These are phyloP conservation scores for Eucalyptus erythrocorys DNA, from an alignment of 345 rosid species.

Conservation along the genomic window DNA sequence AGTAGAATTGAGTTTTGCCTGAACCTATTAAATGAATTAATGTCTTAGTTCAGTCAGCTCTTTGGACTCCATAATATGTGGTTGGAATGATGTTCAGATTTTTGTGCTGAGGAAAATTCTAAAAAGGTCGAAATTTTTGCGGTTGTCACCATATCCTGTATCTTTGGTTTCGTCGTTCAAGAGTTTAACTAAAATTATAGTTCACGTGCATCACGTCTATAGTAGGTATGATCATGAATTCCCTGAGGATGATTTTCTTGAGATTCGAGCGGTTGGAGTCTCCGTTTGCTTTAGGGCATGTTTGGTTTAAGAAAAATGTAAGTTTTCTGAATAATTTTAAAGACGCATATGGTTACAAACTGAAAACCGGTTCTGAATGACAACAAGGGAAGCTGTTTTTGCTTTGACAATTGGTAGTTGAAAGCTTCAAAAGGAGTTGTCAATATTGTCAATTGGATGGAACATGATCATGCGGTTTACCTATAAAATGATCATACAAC, in stretches of 20 bases:
- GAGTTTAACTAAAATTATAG: background rate
- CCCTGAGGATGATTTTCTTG: too few species aligned
- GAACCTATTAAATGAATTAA: background rate
- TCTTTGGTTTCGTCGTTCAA: background rate
- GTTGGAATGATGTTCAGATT: background rate
- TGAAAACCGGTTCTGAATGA: background rate
- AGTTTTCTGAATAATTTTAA: background rate
- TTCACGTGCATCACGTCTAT: background rate
- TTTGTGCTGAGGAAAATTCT: background rate
- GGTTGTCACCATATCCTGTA: background rate
- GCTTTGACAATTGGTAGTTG: background rate
- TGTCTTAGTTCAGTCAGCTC: background rate
- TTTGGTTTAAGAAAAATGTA: background rate
- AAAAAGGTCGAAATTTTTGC: too few species aligned
- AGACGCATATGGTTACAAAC: background rate
- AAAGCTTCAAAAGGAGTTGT: background rate
- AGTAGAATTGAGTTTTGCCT: too few species aligned
- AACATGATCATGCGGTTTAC: background rate
- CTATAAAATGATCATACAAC: background rate
- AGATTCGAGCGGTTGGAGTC: background rate
- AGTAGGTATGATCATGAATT: too few species aligned
- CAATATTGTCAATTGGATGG: background rate
- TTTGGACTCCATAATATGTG: background rate
- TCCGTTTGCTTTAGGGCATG: background rate
- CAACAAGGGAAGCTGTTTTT: background rate